Evolutionary conservation across 805 yeast species (phyloP), one percentile per base, ranked within the genome.

Genomic region (Debaryomyces hansenii): DNA sequence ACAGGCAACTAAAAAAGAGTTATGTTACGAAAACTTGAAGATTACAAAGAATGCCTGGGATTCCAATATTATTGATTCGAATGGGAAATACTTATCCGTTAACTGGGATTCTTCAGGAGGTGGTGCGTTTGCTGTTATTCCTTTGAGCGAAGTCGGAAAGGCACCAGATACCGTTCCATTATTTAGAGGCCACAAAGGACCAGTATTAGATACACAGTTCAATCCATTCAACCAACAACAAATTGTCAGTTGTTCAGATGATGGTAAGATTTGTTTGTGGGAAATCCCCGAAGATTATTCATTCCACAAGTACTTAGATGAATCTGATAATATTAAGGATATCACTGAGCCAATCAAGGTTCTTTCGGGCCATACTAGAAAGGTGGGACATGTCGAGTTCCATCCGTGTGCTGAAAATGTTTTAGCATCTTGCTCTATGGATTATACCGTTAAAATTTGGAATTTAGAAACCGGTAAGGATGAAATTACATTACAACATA

Each of bases 21-120:
- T 80, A 47, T 80, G 85, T 64, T 85, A 82, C 60, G 94, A 87
- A 57, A 87, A 87, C 64, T 70, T 87, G 54, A 84, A 81, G 58
- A 80, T 85, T 46, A 87, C 96, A 55, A 84, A 88, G 61, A 91
- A 90, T 61, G 99, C 98, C 1, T 94, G 96, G 88, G 99, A 94
- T 67, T 87, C 96, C 42, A 92, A 92, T 66, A 75, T 94, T 53
- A 79, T 94, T 54, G 83, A 90, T 67, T 80, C 87, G 53, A 94
- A 94, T 64, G 92, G 97, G 33, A 85, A 86, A 64, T 94, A 81
- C 59, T 67, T 94, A 36, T 78, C 96, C 0, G 85, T 90, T 53
- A 90, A 89, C 64, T 90, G 97, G 96, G 90, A 88, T 48, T 77
- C 97, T 28, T 85, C 96, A 9, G 98, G 98, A 35, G 98, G 98